A percentile compares a stretch with the other conserved stretches of the same genome.
These are phyloP conservation scores for Evansstolkia leycettana DNA, from an alignment of 495 filamentous ascomycete species.

Conservation along the genomic window DNA sequence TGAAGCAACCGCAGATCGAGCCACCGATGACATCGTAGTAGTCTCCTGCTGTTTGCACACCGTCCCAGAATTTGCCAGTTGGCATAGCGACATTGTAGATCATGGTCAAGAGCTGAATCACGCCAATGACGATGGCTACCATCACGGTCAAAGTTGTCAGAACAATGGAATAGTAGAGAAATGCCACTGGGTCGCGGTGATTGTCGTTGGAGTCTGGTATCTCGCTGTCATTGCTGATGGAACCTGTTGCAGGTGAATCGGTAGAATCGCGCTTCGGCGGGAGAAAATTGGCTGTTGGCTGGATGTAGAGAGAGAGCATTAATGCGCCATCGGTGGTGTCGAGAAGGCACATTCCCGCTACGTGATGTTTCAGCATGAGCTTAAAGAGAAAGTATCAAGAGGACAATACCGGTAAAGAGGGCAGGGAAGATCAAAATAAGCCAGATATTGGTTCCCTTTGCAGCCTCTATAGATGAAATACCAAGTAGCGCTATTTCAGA, in stretches of 20 bases:
- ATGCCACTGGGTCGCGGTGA: slow-evolving; percentile 63
- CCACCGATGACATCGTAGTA: slow-evolving; percentile 83
- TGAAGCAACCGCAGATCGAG: slow-evolving; percentile 69
- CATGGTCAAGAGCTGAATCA: slow-evolving; percentile 72
- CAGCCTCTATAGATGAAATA: slow-evolving; percentile 75
- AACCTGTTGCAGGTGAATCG: slow-evolving; percentile 5
- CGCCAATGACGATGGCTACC: slow-evolving; percentile 74
- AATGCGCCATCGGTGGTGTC: slow-evolving; percentile 87
- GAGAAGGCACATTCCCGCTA: slow-evolving; percentile 80
- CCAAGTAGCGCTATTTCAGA: slow-evolving; percentile 88
- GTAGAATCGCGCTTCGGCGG: slow-evolving; percentile 14
- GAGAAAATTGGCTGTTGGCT: slow-evolving; percentile 34
- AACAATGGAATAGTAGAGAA: slow-evolving; percentile 89
- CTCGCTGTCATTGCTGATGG: slow-evolving; percentile 8
- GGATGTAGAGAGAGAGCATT: slow-evolving; percentile 91
- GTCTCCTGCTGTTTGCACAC: slow-evolving; percentile 60
- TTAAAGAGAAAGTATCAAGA: too few species aligned
- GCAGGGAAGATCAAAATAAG: slow-evolving; percentile 86
- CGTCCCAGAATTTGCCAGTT: slow-evolving; percentile 74
- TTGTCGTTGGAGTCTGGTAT: slow-evolving; percentile 14
- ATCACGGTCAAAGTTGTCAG: slow-evolving; percentile 78
- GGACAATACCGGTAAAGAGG: slow-evolving; percentile 79
- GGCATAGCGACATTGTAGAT: slow-evolving; percentile 63
- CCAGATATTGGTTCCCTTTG: slow-evolving; percentile 82
- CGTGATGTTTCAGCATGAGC: too few species aligned